Conservation (phyloP, 164 flowering plant genomes). For the Tinospora cordifolia region DNA sequence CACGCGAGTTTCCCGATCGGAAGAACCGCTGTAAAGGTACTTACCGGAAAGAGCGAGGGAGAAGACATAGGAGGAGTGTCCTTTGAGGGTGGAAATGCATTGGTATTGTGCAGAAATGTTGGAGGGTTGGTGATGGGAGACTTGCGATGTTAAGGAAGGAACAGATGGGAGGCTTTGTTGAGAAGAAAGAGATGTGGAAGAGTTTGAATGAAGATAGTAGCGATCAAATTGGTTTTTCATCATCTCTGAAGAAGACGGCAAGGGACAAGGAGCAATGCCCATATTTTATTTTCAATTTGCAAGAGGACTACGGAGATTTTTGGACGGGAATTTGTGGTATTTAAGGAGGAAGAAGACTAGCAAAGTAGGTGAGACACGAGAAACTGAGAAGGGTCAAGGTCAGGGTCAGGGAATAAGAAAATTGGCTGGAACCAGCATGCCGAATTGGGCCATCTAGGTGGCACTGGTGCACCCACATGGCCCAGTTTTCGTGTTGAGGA, state of each 20-base stretch:
- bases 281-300: slow-evolving; percentile 14
- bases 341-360: background rate
- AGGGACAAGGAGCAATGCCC: slow-evolving; percentile 36
- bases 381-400: background rate
- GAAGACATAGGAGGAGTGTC: slow-evolving; percentile 50
- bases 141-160: slow-evolving; percentile 42
- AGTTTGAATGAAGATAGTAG: slow-evolving; percentile 16
- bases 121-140: slow-evolving; percentile 1
- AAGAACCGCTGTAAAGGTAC: slow-evolving; percentile 52
- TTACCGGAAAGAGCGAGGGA: slow-evolving; percentile 49
- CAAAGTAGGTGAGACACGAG: background rate
- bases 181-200: slow-evolving; percentile 36
- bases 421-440: background rate
- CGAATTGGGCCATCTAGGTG: background rate
- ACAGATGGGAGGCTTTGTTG: slow-evolving; percentile 59
- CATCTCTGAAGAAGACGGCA: slow-evolving; percentile 18
- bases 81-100: slow-evolving; percentile 47
- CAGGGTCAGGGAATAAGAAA: background rate
- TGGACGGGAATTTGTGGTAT: background rate
- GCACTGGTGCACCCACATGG: background rate
- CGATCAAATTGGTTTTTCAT: slow-evolving; percentile 20
- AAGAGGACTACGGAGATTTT: background rate
- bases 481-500: background rate
- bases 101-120: slow-evolving; percentile 22
- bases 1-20: slow-evolving; percentile 34